A percentile compares a stretch with the other conserved stretches of the same genome.
phyloP scores from a whole-genome alignment of 495 filamentous ascomycete species.

The Penicillium arizonense region DNA sequence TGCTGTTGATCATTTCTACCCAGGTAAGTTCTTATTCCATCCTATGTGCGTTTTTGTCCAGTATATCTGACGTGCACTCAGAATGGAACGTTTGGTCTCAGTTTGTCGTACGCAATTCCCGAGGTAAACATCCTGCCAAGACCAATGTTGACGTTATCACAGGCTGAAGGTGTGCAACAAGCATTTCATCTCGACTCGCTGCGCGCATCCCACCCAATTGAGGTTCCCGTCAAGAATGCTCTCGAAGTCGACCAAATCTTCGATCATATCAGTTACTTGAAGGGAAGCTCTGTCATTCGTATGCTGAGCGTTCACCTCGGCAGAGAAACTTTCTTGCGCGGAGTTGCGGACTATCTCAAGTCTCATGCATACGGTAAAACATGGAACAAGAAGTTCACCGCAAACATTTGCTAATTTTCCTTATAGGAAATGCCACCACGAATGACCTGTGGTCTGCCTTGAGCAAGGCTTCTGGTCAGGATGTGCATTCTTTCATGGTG shows the following conservation, averaged over 20 bases:
- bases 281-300: conserved; percentile 91
- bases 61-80: conserved; percentile 20
- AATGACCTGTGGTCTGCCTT: conserved; percentile 91
- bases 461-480: conserved; percentile 81
- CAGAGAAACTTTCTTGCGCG: conserved; percentile 79
- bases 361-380: conserved; percentile 68
- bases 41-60: neutral
- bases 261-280: conserved; percentile 91
- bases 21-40: conserved; percentile 43
- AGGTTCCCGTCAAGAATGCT: conserved; percentile 85
- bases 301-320: conserved; percentile 90
- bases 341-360: conserved; percentile 86
- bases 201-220: conserved; percentile 89
- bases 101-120: conserved; percentile 72
- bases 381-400: neutral
- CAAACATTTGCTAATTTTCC: neutral
- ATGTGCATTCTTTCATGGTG: conserved; percentile 84
- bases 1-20: conserved; percentile 86
- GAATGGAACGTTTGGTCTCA: conserved; percentile 95
- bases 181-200: conserved; percentile 87
- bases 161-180: conserved; percentile 86
- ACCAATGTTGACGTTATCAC: conserved; percentile 36
- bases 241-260: conserved; percentile 96
- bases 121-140: conserved; percentile 39
- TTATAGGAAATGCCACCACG: conserved; percentile 81